These are phyloP conservation scores for Nakaseomyces glabratus DNA, from an alignment of 1,139 yeast genomes.

Conservation along the genomic window DNA sequence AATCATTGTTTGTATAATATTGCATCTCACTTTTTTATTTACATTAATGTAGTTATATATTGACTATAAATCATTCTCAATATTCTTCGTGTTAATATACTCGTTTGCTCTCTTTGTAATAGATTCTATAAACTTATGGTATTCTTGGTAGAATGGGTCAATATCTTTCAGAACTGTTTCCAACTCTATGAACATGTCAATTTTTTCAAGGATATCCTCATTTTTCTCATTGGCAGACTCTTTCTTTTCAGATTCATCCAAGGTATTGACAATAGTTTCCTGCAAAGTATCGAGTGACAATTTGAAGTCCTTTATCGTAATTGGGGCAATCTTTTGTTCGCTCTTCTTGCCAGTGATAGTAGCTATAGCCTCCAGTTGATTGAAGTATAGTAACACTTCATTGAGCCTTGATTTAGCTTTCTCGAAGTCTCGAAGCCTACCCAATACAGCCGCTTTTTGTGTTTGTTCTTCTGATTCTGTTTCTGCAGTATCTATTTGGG, in stretches of 20 bases:
- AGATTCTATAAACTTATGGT: constrained; percentile 37
- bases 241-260: constrained; percentile 26
- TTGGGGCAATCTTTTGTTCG: constrained; percentile 9
- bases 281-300: constrained; percentile 36
- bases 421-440: constrained; percentile 36
- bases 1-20: background rate
- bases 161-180: constrained; percentile 46
- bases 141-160: constrained; percentile 40
- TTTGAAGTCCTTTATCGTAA: constrained; percentile 32
- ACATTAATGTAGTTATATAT: too few relatives aligned
- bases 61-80: constrained; percentile 11
- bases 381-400: constrained; percentile 40
- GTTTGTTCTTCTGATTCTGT: constrained; percentile 23
- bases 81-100: constrained; percentile 30
- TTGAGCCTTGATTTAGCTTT: constrained; percentile 38
- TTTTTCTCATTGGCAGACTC: constrained; percentile 29
- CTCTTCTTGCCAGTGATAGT: constrained; percentile 12
- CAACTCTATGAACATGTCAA: constrained; percentile 40
- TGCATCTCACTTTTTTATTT: background rate
- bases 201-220: constrained; percentile 32
- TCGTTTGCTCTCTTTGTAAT: constrained; percentile 33
- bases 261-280: constrained; percentile 37
- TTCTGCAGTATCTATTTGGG: constrained; percentile 20
- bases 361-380: constrained; percentile 35
- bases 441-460: background rate